A percentile compares a stretch with the other conserved stretches of the same genome.
Conservation (phyloP, 805 yeast species). For the Hanseniaspora singularis region DNA sequence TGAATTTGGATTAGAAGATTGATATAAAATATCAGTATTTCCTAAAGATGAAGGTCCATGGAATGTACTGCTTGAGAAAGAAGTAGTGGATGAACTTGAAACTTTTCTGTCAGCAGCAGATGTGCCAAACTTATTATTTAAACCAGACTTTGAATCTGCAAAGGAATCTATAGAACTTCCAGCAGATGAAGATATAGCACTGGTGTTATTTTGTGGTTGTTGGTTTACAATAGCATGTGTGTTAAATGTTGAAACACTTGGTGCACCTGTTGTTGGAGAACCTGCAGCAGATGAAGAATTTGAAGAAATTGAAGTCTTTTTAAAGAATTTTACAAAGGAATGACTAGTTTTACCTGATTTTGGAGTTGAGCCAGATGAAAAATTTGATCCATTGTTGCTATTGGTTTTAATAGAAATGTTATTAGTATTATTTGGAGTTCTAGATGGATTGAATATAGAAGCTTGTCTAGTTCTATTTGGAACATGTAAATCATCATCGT, state of each 20-base stretch:
- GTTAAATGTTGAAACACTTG: conserved; percentile 16
- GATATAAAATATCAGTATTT: conserved; percentile 15
- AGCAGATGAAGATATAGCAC: conserved; percentile 7
- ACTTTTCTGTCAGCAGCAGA: not conserved
- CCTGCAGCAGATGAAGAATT: not conserved
- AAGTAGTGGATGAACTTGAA: not conserved
- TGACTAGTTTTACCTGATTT: conserved; percentile 4
- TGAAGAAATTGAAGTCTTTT: not conserved
- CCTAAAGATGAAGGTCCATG: conserved; percentile 16
- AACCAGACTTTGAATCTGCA: too few species aligned
- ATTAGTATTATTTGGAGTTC: conserved; percentile 21
- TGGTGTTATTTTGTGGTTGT: not conserved
- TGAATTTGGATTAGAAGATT: conserved; percentile 8
- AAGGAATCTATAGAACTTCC: not conserved
- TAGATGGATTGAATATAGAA: conserved; percentile 28
- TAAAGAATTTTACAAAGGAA: conserved; percentile 14
- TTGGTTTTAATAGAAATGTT: conserved; percentile 4
- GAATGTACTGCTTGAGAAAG: conserved; percentile 14
- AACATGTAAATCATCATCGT: conserved; percentile 7
- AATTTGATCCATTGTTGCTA: not conserved
- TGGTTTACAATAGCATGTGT: conserved; percentile 15
- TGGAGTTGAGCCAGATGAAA: conserved; percentile 9
- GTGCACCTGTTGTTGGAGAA: conserved; percentile 5
- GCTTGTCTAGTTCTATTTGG: conserved; percentile 28
- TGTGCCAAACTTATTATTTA: too few species aligned